Conservation (phyloP, 768 basidiomycete species). For the Pleurotus citrinopileatus region DNA sequence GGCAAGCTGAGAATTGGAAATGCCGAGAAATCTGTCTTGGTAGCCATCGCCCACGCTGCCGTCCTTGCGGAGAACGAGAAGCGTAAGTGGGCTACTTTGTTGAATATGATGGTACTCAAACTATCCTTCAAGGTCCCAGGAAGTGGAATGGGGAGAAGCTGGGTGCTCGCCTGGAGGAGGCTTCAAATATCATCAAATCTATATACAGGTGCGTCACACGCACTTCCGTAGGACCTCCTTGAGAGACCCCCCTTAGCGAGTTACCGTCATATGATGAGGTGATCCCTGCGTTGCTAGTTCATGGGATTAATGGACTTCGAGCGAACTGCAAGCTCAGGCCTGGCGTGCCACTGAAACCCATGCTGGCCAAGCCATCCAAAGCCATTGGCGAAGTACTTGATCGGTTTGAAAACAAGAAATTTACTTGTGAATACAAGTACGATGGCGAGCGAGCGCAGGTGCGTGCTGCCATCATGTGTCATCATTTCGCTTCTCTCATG, state of each 20-base stretch:
- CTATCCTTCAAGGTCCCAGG: conserved; percentile 52
- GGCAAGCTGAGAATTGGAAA: conserved; percentile 97
- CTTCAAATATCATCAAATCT: conserved; percentile 72
- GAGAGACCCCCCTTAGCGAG: conserved; percentile 53
- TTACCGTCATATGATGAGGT: conserved; percentile 91
- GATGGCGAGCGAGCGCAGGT: conserved; percentile 98
- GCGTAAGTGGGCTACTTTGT: conserved; percentile 30
- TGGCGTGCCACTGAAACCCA: conserved; percentile 95
- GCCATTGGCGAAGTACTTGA: conserved; percentile 98
- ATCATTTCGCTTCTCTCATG: no score
- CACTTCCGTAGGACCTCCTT: neutral
- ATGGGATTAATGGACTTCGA: conserved; percentile 67
- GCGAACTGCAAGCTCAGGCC: conserved; percentile 88
- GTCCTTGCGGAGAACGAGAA: conserved; percentile 78
- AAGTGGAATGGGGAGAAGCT: conserved; percentile 76
- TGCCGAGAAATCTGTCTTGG: conserved; percentile 93
- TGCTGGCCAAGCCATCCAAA: conserved; percentile 99
- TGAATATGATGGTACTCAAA: conserved; percentile 8
- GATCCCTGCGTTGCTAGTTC: conserved; percentile 82
- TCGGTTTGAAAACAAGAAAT: conserved; percentile 90
- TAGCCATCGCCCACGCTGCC: conserved; percentile 89
- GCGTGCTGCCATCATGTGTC: conserved; percentile 12
- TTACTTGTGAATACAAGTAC: conserved; percentile 99
- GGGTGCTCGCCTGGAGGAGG: conserved; percentile 70
- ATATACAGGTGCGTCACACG: conserved; percentile 76